phyloP scores from a whole-genome alignment of 129 eudicot species.

The Pseudognaphalium luteoalbum region DNA sequence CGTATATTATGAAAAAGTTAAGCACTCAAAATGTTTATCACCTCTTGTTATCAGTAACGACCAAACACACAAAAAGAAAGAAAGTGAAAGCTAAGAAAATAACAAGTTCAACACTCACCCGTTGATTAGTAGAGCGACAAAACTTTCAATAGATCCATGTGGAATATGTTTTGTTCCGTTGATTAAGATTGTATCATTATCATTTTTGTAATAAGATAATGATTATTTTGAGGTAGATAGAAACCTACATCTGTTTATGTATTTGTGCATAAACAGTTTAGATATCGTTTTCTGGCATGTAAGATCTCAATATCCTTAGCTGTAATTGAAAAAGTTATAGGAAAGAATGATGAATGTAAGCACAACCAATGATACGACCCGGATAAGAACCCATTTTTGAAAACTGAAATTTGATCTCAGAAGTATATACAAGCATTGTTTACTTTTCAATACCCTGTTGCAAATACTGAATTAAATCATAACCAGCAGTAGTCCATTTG shows the following conservation, averaged over 20 bases:
- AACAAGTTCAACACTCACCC: background rate
- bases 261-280: background rate
- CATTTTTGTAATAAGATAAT: background rate
- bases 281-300: too few species aligned
- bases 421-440: slow-evolving; percentile 12
- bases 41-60: background rate
- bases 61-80: slow-evolving; percentile 2
- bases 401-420: background rate
- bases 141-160: background rate
- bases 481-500: slow-evolving; percentile 99
- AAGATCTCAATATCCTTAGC: too few species aligned
- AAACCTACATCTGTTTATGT: background rate
- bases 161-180: background rate
- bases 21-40: slow-evolving; percentile 13
- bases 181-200: background rate
- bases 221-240: background rate
- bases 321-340: too few species aligned
- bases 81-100: slow-evolving; percentile 1
- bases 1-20: slow-evolving; percentile 3
- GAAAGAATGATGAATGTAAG: background rate
- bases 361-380: background rate
- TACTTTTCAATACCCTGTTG: slow-evolving; percentile 97
- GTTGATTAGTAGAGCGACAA: background rate
- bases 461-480: slow-evolving; percentile 93
- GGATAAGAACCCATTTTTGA: background rate